These are phyloP conservation scores for Trametes polyzona DNA, from an alignment of 1,284 basidiomycete species.

Conservation along the genomic window DNA sequence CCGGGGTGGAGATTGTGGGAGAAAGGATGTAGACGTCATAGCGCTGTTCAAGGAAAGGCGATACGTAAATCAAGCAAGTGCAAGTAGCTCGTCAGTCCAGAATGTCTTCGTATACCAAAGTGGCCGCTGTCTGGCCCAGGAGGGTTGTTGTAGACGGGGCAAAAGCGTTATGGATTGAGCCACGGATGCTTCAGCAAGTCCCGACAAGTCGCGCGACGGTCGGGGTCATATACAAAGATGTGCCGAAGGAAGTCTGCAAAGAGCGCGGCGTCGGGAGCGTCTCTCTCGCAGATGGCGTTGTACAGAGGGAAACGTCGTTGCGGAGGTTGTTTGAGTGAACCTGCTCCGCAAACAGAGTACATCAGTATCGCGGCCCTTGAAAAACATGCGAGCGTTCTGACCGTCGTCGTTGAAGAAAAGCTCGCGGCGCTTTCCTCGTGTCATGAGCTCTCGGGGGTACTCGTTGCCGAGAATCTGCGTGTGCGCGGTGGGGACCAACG, in stretches of 20 bases:
- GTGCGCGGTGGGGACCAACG: background rate
- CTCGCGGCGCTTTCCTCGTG: background rate
- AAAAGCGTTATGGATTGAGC: conserved; percentile 7
- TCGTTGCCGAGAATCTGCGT: background rate
- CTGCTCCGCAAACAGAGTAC: background rate
- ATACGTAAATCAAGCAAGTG: background rate
- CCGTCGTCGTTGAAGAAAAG: background rate
- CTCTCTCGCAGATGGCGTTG: background rate
- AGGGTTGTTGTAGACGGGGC: too few relatives aligned
- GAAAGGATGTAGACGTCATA: background rate
- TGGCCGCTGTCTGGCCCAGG: too few relatives aligned
- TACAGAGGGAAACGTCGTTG: background rate
- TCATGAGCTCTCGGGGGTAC: background rate
- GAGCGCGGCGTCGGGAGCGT: conserved; percentile 6
- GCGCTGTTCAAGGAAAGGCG: too few relatives aligned
- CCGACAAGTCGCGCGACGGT: conserved; percentile 1
- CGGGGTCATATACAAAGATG: conserved; percentile 4
- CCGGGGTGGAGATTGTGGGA: background rate
- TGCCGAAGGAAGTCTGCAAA: conserved; percentile 9
- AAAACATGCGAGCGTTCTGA: background rate
- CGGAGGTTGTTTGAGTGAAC: background rate
- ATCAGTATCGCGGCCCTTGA: background rate
- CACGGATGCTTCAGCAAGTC: conserved; percentile 7
- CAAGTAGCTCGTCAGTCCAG: background rate
- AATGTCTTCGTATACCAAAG: background rate